A percentile compares a stretch with the other conserved stretches of the same genome.
These are phyloP conservation scores for Spergularia marina DNA, from an alignment of 148 eudicot species.

Conservation along the genomic window DNA sequence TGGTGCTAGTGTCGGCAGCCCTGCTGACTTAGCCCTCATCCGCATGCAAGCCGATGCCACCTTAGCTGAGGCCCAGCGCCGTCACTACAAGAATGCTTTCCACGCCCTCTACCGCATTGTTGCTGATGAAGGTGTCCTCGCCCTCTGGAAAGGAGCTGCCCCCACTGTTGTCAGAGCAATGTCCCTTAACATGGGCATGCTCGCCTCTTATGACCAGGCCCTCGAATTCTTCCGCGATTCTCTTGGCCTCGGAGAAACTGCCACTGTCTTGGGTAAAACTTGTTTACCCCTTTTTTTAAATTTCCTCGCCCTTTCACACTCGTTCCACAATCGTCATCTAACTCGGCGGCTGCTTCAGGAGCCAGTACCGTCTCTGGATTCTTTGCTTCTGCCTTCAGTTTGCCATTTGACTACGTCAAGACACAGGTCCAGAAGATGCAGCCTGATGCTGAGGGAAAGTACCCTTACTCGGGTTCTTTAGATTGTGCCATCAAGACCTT, in stretches of 20 bases:
- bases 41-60: constrained; percentile 99
- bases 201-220: constrained; percentile 95
- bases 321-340: background rate
- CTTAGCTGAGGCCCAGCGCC: constrained; percentile 69
- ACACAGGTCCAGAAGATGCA: constrained; percentile 99
- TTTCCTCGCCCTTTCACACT: background rate
- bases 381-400: constrained; percentile 92
- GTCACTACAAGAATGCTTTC: constrained; percentile 84
- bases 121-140: constrained; percentile 77
- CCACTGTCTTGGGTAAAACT: constrained; percentile 75
- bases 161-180: constrained; percentile 97
- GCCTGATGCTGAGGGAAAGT: constrained; percentile 87
- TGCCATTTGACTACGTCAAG: constrained; percentile 92
- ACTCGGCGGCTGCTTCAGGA: constrained; percentile 31
- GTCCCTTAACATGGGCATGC: constrained; percentile 99
- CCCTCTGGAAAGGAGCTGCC: constrained; percentile 92
- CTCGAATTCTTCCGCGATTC: constrained; percentile 78
- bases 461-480: constrained; percentile 71
- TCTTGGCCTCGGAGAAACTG: constrained; percentile 70
- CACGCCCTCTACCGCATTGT: constrained; percentile 78
- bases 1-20: constrained; percentile 87
- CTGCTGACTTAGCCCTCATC: constrained; percentile 91
- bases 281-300: background rate
- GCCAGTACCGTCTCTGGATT: constrained; percentile 93
- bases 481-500: constrained; percentile 86